Evolutionary conservation across 345 rosid species (phyloP), one percentile per base, ranked within the genome.

Genomic region (Salix suchowensis): DNA sequence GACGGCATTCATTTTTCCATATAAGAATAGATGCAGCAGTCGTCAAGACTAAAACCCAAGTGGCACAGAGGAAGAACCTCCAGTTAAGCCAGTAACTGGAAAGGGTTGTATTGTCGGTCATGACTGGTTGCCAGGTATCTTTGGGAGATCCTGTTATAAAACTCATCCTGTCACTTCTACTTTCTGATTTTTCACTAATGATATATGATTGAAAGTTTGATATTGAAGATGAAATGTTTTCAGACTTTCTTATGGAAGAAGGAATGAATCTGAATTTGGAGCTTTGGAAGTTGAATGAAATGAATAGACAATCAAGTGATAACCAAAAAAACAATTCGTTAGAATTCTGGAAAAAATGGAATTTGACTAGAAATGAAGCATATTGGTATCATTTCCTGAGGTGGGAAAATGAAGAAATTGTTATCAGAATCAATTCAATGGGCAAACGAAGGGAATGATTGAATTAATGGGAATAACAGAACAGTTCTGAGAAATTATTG

Each of bases 21-120:
- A 94, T 87, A 37, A 92, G 88, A 77, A 83, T 7, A 2, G 83
- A 86, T 52, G 94, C 81, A 21, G 87, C 61, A 30, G 73, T 28
- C n/a, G 80, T 18, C 1, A 89, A 76, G 44, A 81, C 44, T 21
- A 90, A 68, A 24, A 91, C 78, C 93, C 92, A 89, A 65, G 86
- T 75, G 34, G 78, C 89, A 82, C 97, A 96, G 71, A 92, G 74
- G 37, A 88, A 77, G n/a, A 94, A 91, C 85, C 97, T 90, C 99
- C 99, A 96, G 77, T 88, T 96, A 73, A 90, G 64, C 99, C 99
- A 96, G 88, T 94, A 96, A 28, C 79, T 82, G 67, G 88, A 52
- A 78, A 81, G 54, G 16, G 93, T 90, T 8, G 99, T 89, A 79
- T 92, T 79, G 71, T 76, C 80, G 58, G 89, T 85, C 89, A 85